Base-by-base conservation (phyloP, 116 monocot genomes). In the Papilionanthe hybrid region DNA sequence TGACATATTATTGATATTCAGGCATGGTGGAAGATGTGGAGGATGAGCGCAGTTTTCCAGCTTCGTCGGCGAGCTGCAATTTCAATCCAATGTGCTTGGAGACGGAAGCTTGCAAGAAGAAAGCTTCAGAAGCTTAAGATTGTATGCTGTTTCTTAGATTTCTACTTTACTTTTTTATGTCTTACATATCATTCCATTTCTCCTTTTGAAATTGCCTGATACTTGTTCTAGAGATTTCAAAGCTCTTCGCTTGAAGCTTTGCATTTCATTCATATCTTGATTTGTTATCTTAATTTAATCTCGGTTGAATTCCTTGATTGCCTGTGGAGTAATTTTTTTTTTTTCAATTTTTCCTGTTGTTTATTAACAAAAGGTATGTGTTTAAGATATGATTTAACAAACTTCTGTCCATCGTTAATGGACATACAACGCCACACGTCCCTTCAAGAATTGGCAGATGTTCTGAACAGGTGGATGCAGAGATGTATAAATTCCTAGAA, bases 61-160 rank as follows among this genome's bases (percentile, higher is more conserved):
- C 76, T 80, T 53, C 89, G 84, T 71, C 78, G 75, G 72, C 72
- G 41, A 71, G 92, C 92, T 69, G 78, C 79, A 44, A 67, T 97
- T 76, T 78, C 84, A 32, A 77, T 97, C 79, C 97, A 97, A 82
- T 94, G 91, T 84, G 80, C 89, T 32, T 97, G 97, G 94, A 92
- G 90, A 84, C 85, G 67, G 78, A 92, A 88, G 53, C 79, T 92
- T 81, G 91, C 97, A 48, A 97, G 78, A 87, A 85, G 82, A 87
- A 89, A 84, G 68, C 86, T 97, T 81, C 81, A 83, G 42, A 89
- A 81, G 81, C 97, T 92, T 84, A 92, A 91, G 84, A 69, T 83
- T 83, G 97, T 94, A 82, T 50, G 74, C 42, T 75, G 17, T 56
- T 56, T 42, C 69, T 78, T 8, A 43, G 48, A 80, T 29, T 15